Evolutionary conservation across 2,329 filamentous ascomycete genomes (phyloP).

Genomic region (Neoscytalidium dimidiatum): DNA sequence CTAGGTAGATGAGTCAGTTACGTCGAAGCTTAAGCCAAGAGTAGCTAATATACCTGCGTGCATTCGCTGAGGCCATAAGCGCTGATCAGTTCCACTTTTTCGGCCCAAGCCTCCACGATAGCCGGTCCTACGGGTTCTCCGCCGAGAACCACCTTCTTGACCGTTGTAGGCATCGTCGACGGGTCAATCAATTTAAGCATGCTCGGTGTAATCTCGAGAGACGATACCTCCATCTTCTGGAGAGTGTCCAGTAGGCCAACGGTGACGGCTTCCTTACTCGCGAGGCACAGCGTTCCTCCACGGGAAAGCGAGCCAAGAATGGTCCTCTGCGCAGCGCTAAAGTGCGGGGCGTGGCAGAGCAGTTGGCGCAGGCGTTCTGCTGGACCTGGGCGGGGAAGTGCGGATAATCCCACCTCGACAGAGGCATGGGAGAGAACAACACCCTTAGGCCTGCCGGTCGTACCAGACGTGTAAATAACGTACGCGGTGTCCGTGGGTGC

Average conservation of each 20-base stretch:
- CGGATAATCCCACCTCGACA: neutral
- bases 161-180: conserved; percentile 18
- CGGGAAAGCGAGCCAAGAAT: conserved; percentile 25
- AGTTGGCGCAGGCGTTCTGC: neutral
- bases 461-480: conserved; percentile 12
- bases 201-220: conserved; percentile 48
- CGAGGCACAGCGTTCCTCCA: conserved; percentile 59
- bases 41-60: conserved; percentile 11
- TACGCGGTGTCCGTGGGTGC: neutral
- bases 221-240: conserved; percentile 53
- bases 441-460: conserved; percentile 15
- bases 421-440: conserved; percentile 7
- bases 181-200: conserved; percentile 33
- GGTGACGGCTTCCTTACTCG: conserved; percentile 54
- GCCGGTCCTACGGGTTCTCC: conserved; percentile 37
- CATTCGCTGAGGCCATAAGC: conserved; percentile 45
- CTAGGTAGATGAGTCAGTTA: neutral
- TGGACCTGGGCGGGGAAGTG: too few relatives aligned
- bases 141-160: conserved; percentile 35
- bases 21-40: too few relatives aligned
- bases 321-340: conserved; percentile 4
- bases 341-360: neutral
- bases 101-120: conserved; percentile 40
- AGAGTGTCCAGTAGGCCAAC: conserved; percentile 51
- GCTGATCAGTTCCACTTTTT: conserved; percentile 37